Conservation (phyloP, 345 rosid genomes). For the Capsella bursapastoris region DNA sequence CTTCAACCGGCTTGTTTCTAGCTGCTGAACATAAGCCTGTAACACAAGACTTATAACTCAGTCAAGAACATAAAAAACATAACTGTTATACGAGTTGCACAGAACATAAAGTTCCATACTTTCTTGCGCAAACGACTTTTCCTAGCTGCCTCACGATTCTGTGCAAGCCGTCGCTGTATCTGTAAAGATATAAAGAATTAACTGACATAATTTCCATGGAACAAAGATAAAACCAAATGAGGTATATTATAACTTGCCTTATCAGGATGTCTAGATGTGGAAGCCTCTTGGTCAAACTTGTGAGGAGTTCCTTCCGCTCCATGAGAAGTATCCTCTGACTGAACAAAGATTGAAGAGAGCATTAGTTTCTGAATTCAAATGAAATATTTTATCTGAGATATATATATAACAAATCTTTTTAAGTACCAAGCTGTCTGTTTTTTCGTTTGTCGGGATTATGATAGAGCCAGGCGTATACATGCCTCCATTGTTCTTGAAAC, state of each 20-base stretch:
- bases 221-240: not conserved
- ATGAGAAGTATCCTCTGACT: slow-evolving; percentile 90
- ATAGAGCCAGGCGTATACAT: slow-evolving; percentile 54
- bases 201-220: not conserved
- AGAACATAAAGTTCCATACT: slow-evolving; percentile 47
- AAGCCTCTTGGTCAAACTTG: slow-evolving; percentile 83
- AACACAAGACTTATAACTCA: slow-evolving; percentile 33
- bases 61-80: not conserved
- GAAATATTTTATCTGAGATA: not conserved
- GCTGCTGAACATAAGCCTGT: slow-evolving; percentile 96
- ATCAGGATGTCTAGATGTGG: slow-evolving; percentile 68
- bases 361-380: slow-evolving; percentile 22
- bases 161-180: slow-evolving; percentile 94
- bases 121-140: slow-evolving; percentile 96
- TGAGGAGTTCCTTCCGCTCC: slow-evolving; percentile 59
- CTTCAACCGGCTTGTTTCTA: slow-evolving; percentile 90
- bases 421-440: slow-evolving; percentile 73
- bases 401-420: not conserved
- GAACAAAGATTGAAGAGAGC: slow-evolving; percentile 36
- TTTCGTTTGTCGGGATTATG: slow-evolving; percentile 55
- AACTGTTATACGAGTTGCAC: slow-evolving; percentile 4
- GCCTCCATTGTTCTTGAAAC: slow-evolving; percentile 58
- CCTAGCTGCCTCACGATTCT: slow-evolving; percentile 98
- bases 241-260: slow-evolving; percentile 52
- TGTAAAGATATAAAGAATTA: slow-evolving; percentile 35